A percentile compares a stretch with the other conserved stretches of the same genome.
Evolutionary conservation across 2,329 filamentous ascomycete genomes (phyloP).

Genomic region (Ambrosiella beaveri): DNA sequence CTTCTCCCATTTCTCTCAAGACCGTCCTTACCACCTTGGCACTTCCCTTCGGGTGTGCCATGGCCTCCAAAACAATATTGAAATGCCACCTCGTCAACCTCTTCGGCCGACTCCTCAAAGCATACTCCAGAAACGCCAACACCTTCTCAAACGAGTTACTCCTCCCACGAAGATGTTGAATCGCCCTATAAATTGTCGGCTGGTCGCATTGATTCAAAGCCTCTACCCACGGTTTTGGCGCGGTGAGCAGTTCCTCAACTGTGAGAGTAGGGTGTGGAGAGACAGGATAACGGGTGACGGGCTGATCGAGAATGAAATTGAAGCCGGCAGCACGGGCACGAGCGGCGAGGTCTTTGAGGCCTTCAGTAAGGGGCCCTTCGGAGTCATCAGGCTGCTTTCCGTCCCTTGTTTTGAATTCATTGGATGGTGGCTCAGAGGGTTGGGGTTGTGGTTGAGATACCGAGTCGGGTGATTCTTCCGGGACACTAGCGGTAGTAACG

Average conservation of each 20-base stretch:
- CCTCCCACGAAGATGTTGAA: constrained; percentile 25
- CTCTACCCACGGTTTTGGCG: not conserved
- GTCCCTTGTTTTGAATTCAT: too few relatives aligned
- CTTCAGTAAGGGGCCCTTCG: too few relatives aligned
- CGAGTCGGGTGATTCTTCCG: not conserved
- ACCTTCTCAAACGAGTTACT: constrained; percentile 13
- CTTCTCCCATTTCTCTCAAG: constrained; percentile 53
- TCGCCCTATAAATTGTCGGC: constrained; percentile 28
- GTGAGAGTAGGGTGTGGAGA: not conserved
- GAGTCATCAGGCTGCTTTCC: too few relatives aligned
- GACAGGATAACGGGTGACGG: not conserved
- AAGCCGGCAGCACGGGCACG: too few relatives aligned
- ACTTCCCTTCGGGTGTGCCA: constrained; percentile 50
- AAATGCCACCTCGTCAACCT: constrained; percentile 45
- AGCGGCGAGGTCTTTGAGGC: too few relatives aligned
- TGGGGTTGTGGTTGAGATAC: too few relatives aligned
- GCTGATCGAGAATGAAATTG: too few relatives aligned
- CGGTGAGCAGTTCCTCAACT: not conserved
- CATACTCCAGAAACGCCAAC: constrained; percentile 32
- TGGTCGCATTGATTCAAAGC: not conserved
- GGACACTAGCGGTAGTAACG: not conserved
- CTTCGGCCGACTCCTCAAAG: constrained; percentile 39
- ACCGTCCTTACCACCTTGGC: constrained; percentile 43
- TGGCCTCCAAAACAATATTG: constrained; percentile 56
- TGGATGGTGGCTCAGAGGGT: too few relatives aligned